Evolutionary conservation across 805 yeast species (phyloP).

Genomic region (Teunomyces atbi): DNA sequence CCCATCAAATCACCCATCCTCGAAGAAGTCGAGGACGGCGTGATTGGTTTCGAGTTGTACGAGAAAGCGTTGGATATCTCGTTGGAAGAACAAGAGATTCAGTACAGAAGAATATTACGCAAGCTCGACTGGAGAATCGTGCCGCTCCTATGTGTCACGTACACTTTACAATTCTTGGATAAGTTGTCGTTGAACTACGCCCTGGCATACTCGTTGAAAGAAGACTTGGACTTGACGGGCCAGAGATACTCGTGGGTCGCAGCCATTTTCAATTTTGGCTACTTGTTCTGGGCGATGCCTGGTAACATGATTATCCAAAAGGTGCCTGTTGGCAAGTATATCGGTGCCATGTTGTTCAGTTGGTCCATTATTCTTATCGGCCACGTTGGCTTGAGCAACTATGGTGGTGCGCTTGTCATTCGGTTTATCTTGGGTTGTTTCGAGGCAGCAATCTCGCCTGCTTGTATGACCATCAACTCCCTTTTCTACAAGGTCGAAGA

Average conservation of each 20-base stretch:
- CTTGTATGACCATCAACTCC: conserved; percentile 54
- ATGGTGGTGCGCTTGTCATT: conserved; percentile 54
- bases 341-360: conserved; percentile 44
- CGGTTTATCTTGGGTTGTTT: conserved; percentile 53
- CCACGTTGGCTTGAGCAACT: conserved; percentile 48
- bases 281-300: conserved; percentile 53
- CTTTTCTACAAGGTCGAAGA: conserved; percentile 60
- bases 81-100: conserved; percentile 24
- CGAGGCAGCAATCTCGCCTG: conserved; percentile 56
- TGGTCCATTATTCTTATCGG: conserved; percentile 56
- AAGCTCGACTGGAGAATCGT: conserved; percentile 49
- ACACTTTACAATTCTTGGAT: conserved; percentile 57
- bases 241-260: conserved; percentile 50
- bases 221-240: conserved; percentile 39
- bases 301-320: conserved; percentile 41
- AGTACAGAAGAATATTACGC: conserved; percentile 11
- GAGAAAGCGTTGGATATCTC: conserved; percentile 27
- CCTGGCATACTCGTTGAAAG: conserved; percentile 63
- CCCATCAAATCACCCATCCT: conserved; percentile 5
- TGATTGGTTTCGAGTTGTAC: conserved; percentile 23
- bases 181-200: conserved; percentile 60
- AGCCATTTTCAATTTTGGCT: conserved; percentile 53
- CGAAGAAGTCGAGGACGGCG: conserved; percentile 8
- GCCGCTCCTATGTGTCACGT: conserved; percentile 51
- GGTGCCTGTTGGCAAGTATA: conserved; percentile 52